Conservation (phyloP, 345 rosid genomes). For the Heritiera fomes region DNA sequence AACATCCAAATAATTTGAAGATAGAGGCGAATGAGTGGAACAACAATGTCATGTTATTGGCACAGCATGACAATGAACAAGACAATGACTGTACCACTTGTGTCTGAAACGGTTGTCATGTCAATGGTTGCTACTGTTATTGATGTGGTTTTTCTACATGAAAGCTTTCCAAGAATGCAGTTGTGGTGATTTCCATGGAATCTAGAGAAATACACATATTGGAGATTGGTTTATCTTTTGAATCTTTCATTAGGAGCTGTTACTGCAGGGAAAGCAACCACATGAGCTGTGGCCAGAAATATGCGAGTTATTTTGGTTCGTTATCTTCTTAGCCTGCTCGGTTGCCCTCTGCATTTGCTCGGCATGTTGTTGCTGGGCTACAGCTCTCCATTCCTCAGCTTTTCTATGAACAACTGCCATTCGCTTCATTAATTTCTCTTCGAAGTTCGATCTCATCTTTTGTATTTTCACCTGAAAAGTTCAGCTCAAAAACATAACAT, state of each 20-base stretch:
- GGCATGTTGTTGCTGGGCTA: conserved; percentile 59
- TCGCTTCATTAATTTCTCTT: conserved; percentile 88
- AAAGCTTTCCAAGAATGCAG: conserved; percentile 14
- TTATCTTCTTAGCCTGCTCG: conserved; percentile 47
- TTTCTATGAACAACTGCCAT: conserved; percentile 68
- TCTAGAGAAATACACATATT: background rate
- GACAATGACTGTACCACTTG: background rate
- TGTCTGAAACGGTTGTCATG: background rate
- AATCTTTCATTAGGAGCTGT: conserved; percentile 24
- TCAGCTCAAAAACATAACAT: conserved; percentile 7
- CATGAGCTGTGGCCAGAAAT: conserved; percentile 50
- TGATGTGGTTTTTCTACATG: conserved; percentile 5
- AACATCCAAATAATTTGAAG: conserved; percentile 3
- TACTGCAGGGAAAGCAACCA: conserved; percentile 74
- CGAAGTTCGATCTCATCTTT: conserved; percentile 83
- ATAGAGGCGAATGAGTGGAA: background rate
- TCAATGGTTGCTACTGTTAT: background rate
- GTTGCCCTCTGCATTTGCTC: conserved; percentile 59
- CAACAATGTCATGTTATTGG: background rate
- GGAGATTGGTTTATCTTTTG: background rate
- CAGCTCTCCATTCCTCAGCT: conserved; percentile 82
- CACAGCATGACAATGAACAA: background rate
- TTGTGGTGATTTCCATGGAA: conserved; percentile 16
- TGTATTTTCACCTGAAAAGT: conserved; percentile 75
- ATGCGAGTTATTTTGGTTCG: conserved; percentile 32